phyloP scores from a whole-genome alignment of 2,329 filamentous ascomycete genomes.

The Aspergillus terreus region DNA sequence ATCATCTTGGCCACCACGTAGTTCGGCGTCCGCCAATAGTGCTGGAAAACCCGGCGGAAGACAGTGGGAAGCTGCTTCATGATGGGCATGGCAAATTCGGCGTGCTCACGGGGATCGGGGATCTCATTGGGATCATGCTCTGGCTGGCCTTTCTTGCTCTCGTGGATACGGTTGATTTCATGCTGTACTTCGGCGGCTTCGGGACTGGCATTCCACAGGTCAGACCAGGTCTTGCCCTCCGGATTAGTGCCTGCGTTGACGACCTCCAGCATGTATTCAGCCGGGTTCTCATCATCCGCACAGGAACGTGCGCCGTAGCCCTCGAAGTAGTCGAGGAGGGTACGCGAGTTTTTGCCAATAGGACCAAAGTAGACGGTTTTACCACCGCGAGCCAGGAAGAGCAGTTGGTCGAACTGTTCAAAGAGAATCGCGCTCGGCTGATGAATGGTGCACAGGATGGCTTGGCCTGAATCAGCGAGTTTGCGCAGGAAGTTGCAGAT shows the following conservation, averaged over 20 bases:
- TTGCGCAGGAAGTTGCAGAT: slow-evolving; percentile 82
- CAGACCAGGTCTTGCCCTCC: slow-evolving; percentile 53
- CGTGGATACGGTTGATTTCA: slow-evolving; percentile 57
- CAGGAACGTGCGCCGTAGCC: slow-evolving; percentile 57
- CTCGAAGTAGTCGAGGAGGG: slow-evolving; percentile 62
- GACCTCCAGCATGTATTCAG: slow-evolving; percentile 65
- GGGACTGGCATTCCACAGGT: slow-evolving; percentile 56
- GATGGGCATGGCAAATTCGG: slow-evolving; percentile 76
- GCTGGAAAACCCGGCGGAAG: slow-evolving; percentile 71
- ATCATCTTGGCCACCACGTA: slow-evolving; percentile 79
- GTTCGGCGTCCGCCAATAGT: slow-evolving; percentile 82
- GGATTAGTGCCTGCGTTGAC: slow-evolving; percentile 44
- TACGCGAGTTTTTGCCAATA: slow-evolving; percentile 56
- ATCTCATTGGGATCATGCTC: slow-evolving; percentile 21
- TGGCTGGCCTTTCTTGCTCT: slow-evolving; percentile 36
- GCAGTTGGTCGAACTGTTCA: slow-evolving; percentile 67
- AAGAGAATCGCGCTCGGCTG: slow-evolving; percentile 90
- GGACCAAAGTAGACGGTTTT: slow-evolving; percentile 66
- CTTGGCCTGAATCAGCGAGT: slow-evolving; percentile 79
- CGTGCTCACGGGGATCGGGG: slow-evolving; percentile 57
- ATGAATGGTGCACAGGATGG: slow-evolving; percentile 89
- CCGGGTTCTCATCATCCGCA: slow-evolving; percentile 62
- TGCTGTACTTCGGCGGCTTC: slow-evolving; percentile 52
- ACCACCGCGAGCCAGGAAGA: slow-evolving; percentile 62
- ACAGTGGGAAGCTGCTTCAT: slow-evolving; percentile 62